Percentiles rank a stretch among this genome's conserved stretches.
Conservation (phyloP, 2,329 filamentous ascomycete genomes). For the Thermomyces lanuginosus region DNA sequence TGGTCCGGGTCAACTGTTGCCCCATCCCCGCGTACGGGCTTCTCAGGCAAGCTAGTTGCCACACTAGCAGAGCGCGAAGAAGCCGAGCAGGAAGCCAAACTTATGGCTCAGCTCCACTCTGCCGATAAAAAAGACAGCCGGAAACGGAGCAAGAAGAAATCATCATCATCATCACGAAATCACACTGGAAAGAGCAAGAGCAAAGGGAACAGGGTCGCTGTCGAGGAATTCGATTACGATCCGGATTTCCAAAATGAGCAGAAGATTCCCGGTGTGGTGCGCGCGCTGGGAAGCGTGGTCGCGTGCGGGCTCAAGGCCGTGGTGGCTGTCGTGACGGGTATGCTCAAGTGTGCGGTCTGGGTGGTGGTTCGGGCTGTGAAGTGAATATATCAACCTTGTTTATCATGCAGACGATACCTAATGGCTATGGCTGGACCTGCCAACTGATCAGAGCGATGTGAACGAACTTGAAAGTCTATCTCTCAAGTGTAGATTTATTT, state of each 20-base stretch:
- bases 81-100: constrained; percentile 19
- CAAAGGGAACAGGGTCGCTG: constrained; percentile 18
- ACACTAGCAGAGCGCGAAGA: constrained; percentile 29
- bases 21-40: constrained; percentile 9
- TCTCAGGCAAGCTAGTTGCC: constrained; percentile 17
- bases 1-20: constrained; percentile 3
- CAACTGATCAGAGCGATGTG: too few relatives aligned
- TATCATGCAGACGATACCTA: too few relatives aligned
- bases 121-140: constrained; percentile 8
- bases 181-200: constrained; percentile 1
- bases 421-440: too few relatives aligned
- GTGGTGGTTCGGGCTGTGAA: constrained; percentile 17
- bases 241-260: constrained; percentile 27
- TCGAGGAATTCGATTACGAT: constrained; percentile 31
- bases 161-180: constrained; percentile 3
- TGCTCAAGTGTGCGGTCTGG: constrained; percentile 28
- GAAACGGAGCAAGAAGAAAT: constrained; percentile 5
- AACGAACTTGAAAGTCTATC: too few relatives aligned
- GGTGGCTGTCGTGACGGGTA: constrained; percentile 20
- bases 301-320: constrained; percentile 24
- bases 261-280: constrained; percentile 23
- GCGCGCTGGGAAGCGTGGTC: constrained; percentile 20
- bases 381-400: too few relatives aligned
- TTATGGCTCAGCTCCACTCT: constrained; percentile 19
- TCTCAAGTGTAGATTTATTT: too few relatives aligned